Evolutionary conservation across 176 grass and related monocot species (phyloP), one percentile per base, ranked within the genome.

Genomic region (Oryza meridionalis): DNA sequence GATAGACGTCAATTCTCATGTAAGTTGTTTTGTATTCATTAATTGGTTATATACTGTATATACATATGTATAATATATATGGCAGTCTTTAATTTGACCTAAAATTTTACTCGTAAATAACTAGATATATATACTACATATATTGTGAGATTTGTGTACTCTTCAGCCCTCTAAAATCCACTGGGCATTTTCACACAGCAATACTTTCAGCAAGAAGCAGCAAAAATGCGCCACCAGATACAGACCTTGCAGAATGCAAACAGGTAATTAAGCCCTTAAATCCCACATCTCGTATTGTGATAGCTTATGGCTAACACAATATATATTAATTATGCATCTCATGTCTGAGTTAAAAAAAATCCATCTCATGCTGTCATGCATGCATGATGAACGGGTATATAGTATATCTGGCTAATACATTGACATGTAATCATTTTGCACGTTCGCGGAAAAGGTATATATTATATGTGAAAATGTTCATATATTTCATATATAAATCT

Each of bases 201-300:
- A 88, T 94, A 88, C 50, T 94, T 82, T 69, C 87, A 94, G 82
- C 94, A 94, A 81, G 94, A 97, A 86, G 42, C 72, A 47, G 75
- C 70, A 65, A 97, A 97, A 70, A 40, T 97, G 79, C 85, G 35
- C 2, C 87, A 92, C 49, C 91, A 94, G 85, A 94, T 94, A 90
- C 94, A 97, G 69, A 70, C 87, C 71, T 82, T 97, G 72, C 82
- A 94, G 67, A 97, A 87, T 43, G 88, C 87, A 84, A 94, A 94
- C 82, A 92, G 70, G 91, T 94, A 27, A 79, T 24, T 24, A 58
- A 58, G 17, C 53, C 19, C 19, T n/a, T n/a, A 58, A 58, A 19
- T 55, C 5, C 0, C 1, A 21, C 51, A 58, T 21, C 51, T 12
- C 42, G 9, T 43, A 10, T 10, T 58, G 37, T 53, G 50, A 53